Percentiles rank a stretch among this genome's conserved stretches.
Conservation (phyloP, 2,329 filamentous ascomycete species). For the Fusarium oligoseptatum region DNA sequence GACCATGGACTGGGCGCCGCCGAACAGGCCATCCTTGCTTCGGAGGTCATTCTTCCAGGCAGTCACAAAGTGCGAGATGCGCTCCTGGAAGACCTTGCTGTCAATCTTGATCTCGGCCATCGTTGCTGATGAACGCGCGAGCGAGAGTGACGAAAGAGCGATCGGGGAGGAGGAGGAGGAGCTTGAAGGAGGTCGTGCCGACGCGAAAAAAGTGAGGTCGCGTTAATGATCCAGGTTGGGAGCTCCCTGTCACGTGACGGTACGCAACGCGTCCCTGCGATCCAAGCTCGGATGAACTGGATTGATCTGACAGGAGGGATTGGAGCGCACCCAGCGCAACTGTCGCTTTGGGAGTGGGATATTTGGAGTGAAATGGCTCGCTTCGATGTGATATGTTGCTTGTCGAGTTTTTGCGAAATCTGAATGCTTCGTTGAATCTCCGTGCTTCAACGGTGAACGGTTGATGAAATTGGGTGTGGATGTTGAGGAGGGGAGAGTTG, state of each 20-base stretch:
- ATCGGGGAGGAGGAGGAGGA: conserved; percentile 37
- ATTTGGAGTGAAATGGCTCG: background rate
- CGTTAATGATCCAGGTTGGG: conserved; percentile 55
- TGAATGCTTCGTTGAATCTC: background rate
- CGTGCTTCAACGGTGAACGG: background rate
- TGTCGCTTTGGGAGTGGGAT: background rate
- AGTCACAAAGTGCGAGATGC: conserved; percentile 85
- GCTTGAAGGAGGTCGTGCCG: conserved; percentile 45
- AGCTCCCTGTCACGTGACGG: conserved; percentile 53
- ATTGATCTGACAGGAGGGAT: background rate
- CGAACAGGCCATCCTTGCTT: conserved; percentile 85
- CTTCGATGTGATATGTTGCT: no score
- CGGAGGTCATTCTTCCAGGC: conserved; percentile 98
- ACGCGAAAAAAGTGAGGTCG: conserved; percentile 59
- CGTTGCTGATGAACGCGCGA: conserved; percentile 55
- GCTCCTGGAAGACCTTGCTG: conserved; percentile 92
- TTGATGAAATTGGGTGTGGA: conserved; percentile 4
- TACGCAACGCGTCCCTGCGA: conserved; percentile 44
- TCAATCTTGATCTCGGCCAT: conserved; percentile 95
- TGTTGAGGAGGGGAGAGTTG: conserved; percentile 24
- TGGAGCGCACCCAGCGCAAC: background rate
- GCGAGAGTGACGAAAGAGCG: conserved; percentile 44
- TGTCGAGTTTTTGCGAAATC: background rate
- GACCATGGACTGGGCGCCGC: conserved; percentile 86
- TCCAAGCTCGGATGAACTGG: conserved; percentile 32